These are phyloP conservation scores for Penicillium oxalicum DNA, from an alignment of 2,329 filamentous ascomycete species.

Conservation along the genomic window DNA sequence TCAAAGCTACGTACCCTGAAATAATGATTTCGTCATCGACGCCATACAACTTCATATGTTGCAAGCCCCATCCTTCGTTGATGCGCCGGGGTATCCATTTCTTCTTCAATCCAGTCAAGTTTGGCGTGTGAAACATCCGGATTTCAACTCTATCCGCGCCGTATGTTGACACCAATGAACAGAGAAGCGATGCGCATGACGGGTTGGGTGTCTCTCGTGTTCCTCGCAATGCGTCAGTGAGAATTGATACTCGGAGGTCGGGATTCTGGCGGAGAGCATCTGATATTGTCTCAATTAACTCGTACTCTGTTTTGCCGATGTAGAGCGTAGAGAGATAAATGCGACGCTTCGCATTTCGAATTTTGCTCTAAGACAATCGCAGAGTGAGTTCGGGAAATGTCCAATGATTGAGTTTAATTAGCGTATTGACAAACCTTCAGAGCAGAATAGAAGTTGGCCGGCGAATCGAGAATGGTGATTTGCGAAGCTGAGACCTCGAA, in stretches of 20 bases:
- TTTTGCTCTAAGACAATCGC: slow-evolving; percentile 57
- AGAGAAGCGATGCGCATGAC: slow-evolving; percentile 82
- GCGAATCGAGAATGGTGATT: slow-evolving; percentile 71
- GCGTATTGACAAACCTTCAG: slow-evolving; percentile 60
- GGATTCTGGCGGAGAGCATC: slow-evolving; percentile 69
- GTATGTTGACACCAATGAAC: slow-evolving; percentile 77
- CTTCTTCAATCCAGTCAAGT: slow-evolving; percentile 81
- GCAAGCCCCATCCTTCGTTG: slow-evolving; percentile 96
- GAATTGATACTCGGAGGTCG: slow-evolving; percentile 72
- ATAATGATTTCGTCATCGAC: slow-evolving; percentile 93
- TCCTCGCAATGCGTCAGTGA: slow-evolving; percentile 85
- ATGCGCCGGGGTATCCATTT: slow-evolving; percentile 78
- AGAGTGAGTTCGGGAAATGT: not conserved
- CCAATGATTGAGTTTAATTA: slow-evolving; percentile 3
- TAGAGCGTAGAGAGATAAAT: slow-evolving; percentile 96
- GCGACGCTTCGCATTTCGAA: slow-evolving; percentile 67
- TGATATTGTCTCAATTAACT: slow-evolving; percentile 74
- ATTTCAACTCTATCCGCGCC: slow-evolving; percentile 80
- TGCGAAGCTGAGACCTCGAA: slow-evolving; percentile 79
- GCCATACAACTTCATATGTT: slow-evolving; percentile 98
- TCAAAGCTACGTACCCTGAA: slow-evolving; percentile 58
- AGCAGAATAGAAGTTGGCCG: slow-evolving; percentile 83
- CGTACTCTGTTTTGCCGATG: slow-evolving; percentile 86
- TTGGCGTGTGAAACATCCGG: slow-evolving; percentile 97
- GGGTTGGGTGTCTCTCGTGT: slow-evolving; percentile 82